Percentiles rank a stretch among this genome's conserved stretches.
phyloP scores from a whole-genome alignment of 1,284 basidiomycete species.

The Cystobasidium sp. region DNA sequence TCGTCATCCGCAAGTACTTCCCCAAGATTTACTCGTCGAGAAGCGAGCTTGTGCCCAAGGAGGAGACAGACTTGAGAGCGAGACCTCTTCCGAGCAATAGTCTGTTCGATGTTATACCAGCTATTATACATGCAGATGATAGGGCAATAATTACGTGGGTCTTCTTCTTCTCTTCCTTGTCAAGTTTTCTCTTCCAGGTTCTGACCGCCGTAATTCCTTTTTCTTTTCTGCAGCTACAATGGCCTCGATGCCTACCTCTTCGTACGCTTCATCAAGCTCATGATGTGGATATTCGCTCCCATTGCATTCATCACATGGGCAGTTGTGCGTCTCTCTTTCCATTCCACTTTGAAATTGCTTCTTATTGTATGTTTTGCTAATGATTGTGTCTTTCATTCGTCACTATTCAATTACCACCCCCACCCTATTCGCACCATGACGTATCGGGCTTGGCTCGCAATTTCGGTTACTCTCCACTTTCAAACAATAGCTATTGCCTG shows the following conservation, averaged over 20 bases:
- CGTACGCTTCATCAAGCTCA: conserved; percentile 79
- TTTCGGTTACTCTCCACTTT: conserved; percentile 17
- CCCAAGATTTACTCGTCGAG: conserved; percentile 21
- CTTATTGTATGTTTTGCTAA: background rate
- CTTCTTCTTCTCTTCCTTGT: background rate
- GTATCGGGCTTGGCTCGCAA: background rate
- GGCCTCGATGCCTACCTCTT: conserved; percentile 95
- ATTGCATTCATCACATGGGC: conserved; percentile 66
- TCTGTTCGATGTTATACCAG: conserved; percentile 58
- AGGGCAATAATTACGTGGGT: conserved; percentile 44
- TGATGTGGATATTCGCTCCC: conserved; percentile 77
- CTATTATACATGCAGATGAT: conserved; percentile 54
- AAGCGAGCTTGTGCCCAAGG: conserved; percentile 24
- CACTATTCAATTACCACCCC: too few relatives aligned
- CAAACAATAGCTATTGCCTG: conserved; percentile 60
- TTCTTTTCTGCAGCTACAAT: conserved; percentile 61
- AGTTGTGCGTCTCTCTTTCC: conserved; percentile 35
- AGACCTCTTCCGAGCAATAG: conserved; percentile 42
- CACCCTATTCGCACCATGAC: too few relatives aligned
- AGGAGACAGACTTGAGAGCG: background rate
- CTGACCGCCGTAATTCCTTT: conserved; percentile 51
- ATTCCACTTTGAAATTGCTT: background rate
- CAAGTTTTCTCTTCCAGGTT: too few relatives aligned
- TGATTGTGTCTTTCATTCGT: too few relatives aligned
- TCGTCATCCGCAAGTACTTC: conserved; percentile 52